A percentile compares a stretch with the other conserved stretches of the same genome.
Evolutionary conservation across 768 basidiomycete genomes (phyloP).

Genomic region (Lactarius quietus): DNA sequence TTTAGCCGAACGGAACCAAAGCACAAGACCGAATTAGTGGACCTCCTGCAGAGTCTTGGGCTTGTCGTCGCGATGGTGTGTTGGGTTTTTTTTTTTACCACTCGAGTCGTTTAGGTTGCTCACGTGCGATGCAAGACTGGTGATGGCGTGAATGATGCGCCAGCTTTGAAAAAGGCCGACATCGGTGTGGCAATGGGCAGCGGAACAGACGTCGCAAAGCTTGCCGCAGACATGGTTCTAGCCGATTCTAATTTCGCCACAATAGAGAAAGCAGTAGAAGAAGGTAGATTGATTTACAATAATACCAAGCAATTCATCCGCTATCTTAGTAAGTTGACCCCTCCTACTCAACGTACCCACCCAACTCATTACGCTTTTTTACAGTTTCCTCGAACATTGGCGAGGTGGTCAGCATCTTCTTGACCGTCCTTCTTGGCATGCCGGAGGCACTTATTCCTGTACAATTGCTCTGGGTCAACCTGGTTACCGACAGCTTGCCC

Average conservation of each 20-base stretch:
- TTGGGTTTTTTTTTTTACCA: constrained; percentile 23
- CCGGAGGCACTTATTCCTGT: constrained; percentile 98
- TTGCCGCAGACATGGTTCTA: constrained; percentile 97
- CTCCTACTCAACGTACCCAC: constrained; percentile 8
- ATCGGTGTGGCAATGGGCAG: constrained; percentile 99
- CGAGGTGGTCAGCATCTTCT: constrained; percentile 95
- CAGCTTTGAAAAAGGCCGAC: constrained; percentile 93
- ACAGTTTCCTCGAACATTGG: constrained; percentile 94
- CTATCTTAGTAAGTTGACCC: constrained; percentile 74
- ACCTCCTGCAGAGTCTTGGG: constrained; percentile 86
- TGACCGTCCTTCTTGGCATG: constrained; percentile 97
- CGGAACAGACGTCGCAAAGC: constrained; percentile 96
- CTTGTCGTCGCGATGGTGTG: constrained; percentile 92
- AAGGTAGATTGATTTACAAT: constrained; percentile 96
- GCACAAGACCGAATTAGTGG: constrained; percentile 93
- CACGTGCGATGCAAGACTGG: constrained; percentile 59
- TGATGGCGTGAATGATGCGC: constrained; percentile 98
- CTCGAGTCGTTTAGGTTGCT: constrained; percentile 11
- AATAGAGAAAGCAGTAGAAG: constrained; percentile 95
- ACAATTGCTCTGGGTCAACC: constrained; percentile 97
- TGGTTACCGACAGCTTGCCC: constrained; percentile 94
- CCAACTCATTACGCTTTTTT: constrained; percentile 16
- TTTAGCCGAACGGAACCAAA: constrained; percentile 94
- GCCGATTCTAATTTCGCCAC: constrained; percentile 97
- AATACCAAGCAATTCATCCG: constrained; percentile 99